Base-by-base conservation (phyloP, 169 alveolate genomes). In the Eimeria brunetti region DNA sequence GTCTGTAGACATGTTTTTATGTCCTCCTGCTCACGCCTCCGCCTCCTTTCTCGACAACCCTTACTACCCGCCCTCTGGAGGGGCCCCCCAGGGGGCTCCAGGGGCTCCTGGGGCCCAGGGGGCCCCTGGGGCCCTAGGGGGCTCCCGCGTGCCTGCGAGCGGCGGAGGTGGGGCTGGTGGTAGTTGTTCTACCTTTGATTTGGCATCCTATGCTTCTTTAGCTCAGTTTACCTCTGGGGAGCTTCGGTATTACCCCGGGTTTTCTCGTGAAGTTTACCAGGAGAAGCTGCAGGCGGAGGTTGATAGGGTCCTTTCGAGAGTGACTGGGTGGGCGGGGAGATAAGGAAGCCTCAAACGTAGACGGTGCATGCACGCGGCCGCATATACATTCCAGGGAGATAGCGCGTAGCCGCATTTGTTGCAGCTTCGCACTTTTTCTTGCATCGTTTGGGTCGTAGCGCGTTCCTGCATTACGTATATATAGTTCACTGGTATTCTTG, bases 171-270 rank as follows among this genome's bases (percentile, higher is more conserved):
- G 86, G 46, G 91, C 18, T n/a, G 92, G 78, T 5, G 60, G n/a
- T n/a, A n/a, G 83, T 24, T 62, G 51, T 30, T 53, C 69, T 33
- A 53, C 49, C 41, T 83, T n/a, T 22, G 98, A 97, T 62, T 71
- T 97, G 88, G 97, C 98, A 6, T 94, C 98, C 18, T 75, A 97
- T 33, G 93, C 97, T 71, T 97, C 98, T 6, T 94, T 98, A 2
- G 97, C 98, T 12, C 95, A 97, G 94, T 94, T 94, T 69, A 98
- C 98, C 7, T 97, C 98, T n/a, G 99, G 99, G 36, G 98, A 97
- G 49, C 95, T 98, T 38, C 97, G 95, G 75, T 97, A 95, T 92
- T 97, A 97, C 58, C 97, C 97, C 36, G 38, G 97, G 38, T 97
- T 97, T 83, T 94, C 96, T 69, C 96, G 93, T 27, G 98, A 95